Base-by-base conservation (phyloP, 2,329 filamentous ascomycete genomes). In the Byssoonygena ceratinophila region DNA sequence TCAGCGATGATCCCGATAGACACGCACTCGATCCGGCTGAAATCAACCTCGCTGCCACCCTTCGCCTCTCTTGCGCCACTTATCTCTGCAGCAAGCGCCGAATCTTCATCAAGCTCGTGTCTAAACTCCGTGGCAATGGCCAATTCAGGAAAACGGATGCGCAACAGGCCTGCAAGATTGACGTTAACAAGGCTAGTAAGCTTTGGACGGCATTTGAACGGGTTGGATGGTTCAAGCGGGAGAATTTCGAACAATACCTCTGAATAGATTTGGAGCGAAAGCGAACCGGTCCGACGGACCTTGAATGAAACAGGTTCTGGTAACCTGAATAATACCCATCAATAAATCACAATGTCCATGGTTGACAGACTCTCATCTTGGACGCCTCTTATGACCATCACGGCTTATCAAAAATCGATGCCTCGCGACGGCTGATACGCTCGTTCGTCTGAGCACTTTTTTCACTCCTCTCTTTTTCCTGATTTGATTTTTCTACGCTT, bases 171-270 rank as follows among this genome's bases (percentile, higher is more conserved):
- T 94, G 88, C 77, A 94, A 94, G 74, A 95, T 96, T 58, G 91
- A 97, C 63, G 91, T 97, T 66, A 96, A 96, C 75, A 97, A 96
- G 74, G 88, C 90, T 2, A 94, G 87, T 59, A 91, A 91, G 68
- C 76, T 97, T 44, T 95, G 88, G 86, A 83, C 82, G 34, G 88
- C 88, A 4, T 97, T 87, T 64, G 86, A 95, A 46, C 84, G 82
- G 61, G 86, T 92, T 34, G 85, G 85, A 60, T 94, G 89, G 87
- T 81, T 95, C 57, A 76, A 85, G 39, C 68, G 68, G 8, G 67
- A 74, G 41, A 70, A 71, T 63, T 77, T 80, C 56, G 6, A 41
- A 20, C 36, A 49, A 22, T 14, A 41, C 34, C 45, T 47, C 11
- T 23, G 25, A 46, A 20, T 31, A 25, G 9, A 4, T n/a, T n/a